Evolutionary conservation across 1,284 basidiomycete genomes (phyloP).

Genomic region (Wallemia mellicola): DNA sequence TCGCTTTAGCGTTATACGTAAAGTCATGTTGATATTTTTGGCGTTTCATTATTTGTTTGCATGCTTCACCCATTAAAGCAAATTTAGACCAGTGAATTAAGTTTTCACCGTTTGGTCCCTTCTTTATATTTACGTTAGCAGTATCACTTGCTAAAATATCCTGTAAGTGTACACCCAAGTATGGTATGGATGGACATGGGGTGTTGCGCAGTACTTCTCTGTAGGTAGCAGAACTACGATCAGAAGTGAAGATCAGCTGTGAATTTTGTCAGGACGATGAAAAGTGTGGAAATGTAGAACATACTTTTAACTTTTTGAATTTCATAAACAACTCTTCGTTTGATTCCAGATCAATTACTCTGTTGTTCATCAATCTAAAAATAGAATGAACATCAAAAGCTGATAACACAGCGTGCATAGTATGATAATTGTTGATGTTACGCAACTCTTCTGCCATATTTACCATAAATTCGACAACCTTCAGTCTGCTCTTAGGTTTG

Average conservation of each 20-base stretch:
- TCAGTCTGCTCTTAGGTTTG: slow-evolving; percentile 8
- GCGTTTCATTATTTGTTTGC: background rate
- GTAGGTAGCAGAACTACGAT: background rate
- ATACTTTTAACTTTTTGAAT: background rate
- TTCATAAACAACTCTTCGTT: background rate
- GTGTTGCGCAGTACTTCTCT: background rate
- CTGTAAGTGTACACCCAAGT: background rate
- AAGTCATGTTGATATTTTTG: background rate
- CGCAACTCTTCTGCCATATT: slow-evolving; percentile 9
- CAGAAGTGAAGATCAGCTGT: background rate
- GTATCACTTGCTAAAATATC: background rate
- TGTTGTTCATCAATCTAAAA: background rate
- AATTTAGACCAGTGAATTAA: slow-evolving; percentile 1
- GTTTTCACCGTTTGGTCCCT: background rate
- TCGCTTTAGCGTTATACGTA: background rate
- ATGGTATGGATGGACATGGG: background rate
- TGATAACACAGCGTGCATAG: slow-evolving; percentile 5
- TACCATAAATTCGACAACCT: slow-evolving; percentile 11
- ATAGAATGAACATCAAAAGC: background rate
- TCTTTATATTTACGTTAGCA: background rate
- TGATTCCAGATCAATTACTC: background rate
- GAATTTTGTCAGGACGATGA: too few relatives aligned
- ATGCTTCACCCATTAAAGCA: background rate
- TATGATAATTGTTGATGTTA: slow-evolving; percentile 12
- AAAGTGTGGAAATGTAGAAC: too few relatives aligned